Conservation (phyloP, 495 filamentous ascomycete genomes). For the Penicillium longicatenatum region DNA sequence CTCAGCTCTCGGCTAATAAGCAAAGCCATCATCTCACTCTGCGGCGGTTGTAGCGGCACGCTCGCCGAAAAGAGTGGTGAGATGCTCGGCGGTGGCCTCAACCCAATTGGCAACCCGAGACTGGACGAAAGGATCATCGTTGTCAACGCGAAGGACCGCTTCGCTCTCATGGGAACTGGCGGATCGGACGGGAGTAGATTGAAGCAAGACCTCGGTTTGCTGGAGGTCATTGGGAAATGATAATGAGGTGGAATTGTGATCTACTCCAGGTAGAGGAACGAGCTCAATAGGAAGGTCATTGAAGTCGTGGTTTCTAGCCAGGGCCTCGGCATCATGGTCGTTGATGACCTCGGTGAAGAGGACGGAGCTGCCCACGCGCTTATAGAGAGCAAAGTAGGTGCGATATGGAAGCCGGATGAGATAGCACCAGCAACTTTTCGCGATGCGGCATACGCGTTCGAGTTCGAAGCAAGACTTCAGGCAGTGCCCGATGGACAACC, state of each 20-base stretch:
- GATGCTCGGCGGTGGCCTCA: neutral
- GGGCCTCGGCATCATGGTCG: neutral
- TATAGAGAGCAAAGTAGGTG: neutral
- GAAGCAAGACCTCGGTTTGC: neutral
- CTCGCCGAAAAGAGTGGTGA: neutral
- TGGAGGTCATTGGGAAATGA: neutral
- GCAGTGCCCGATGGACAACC: neutral
- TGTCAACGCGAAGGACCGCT: no score
- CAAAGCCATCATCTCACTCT: neutral
- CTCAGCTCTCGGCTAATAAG: neutral
- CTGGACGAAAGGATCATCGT: no score
- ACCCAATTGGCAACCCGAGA: neutral
- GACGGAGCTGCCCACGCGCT: no score
- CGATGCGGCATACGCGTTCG: neutral
- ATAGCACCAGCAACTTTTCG: neutral
- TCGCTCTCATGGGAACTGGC: neutral
- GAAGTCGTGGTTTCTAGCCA: neutral
- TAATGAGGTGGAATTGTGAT: neutral
- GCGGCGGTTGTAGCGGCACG: neutral
- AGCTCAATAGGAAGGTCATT: neutral
- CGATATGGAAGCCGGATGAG: neutral
- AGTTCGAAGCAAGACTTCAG: neutral
- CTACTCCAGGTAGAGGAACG: neutral
- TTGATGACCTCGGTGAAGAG: neutral
- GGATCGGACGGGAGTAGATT: neutral